Base-by-base conservation (phyloP, 768 basidiomycete species). In the Lactarius indigo region DNA sequence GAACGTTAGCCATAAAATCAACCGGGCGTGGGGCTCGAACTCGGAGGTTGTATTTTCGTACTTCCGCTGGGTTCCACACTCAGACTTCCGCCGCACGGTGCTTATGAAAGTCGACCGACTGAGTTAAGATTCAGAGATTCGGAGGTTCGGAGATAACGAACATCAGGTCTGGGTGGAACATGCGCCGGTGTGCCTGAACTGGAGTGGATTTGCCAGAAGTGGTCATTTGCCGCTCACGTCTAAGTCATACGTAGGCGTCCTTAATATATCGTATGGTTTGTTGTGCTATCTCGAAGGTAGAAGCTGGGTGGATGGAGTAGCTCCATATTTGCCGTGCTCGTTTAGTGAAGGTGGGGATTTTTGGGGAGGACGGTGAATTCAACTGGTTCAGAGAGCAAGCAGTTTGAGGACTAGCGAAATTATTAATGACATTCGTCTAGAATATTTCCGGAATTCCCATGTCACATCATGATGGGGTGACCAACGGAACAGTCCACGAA, bases 11-110 rank as follows among this genome's bases (percentile, higher is more conserved):
- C 47, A 26, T 23, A 50, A 17, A 41, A 41, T 41, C 39, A 15
- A 41, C 37, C n/a, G n/a, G 44, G 44, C 44, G 44, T n/a, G 47
- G 23, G 47, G 47, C n/a, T 26, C 23, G 4, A 26, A 52, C 26
- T 52, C 50, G 50, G 50, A 52, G 26, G 50, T 52, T 52, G 50
- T 52, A 52, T 52, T 52, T 50, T 52, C 50, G 50, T 52, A 52
- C 50, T 52, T 52, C 50, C 50, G 50, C 50, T 52, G 26, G 7
- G 23, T 52, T 52, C 50, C 50, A 52, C 23, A 52, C 50, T 23
- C 50, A 52, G 50, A 28, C 50, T 26, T 26, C 50, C 50, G 26
- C 50, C 50, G 26, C 50, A 6, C 23, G 23, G 26, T 15, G 35
- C 12, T 26, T 52, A 28, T 52, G 50, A 52, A 52, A 52, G 12